These are phyloP conservation scores for Pichia inconspicua DNA, from an alignment of 1,139 yeast genomes.

Conservation along the genomic window DNA sequence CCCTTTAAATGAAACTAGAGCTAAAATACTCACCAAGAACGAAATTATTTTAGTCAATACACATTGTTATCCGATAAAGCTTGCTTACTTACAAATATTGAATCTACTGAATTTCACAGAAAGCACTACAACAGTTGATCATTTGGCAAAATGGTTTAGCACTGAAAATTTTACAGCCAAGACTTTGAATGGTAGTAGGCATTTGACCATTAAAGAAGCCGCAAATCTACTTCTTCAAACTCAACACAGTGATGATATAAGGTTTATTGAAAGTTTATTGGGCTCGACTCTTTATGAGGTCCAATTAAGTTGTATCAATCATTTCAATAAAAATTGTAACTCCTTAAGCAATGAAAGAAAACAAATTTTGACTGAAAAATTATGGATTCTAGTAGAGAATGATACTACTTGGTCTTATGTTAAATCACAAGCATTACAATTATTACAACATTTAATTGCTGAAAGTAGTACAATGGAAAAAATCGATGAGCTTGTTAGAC, in stretches of 20 bases:
- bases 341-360: constrained; percentile 2
- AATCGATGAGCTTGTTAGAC: not conserved
- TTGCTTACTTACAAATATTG: constrained; percentile 19
- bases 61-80: constrained; percentile 12
- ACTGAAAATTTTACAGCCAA: constrained; percentile 12
- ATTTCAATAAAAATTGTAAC: constrained; percentile 16
- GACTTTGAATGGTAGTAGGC: constrained; percentile 39
- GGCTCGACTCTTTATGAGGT: constrained; percentile 40
- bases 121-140: not conserved
- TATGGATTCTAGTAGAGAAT: constrained; percentile 28
- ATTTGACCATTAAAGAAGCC: constrained; percentile 34
- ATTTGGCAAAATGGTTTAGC: constrained; percentile 24
- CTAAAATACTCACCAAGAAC: constrained; percentile 1
- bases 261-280: constrained; percentile 20
- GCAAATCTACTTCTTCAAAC: constrained; percentile 26
- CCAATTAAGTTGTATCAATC: constrained; percentile 37
- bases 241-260: constrained; percentile 8
- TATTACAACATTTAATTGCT: constrained; percentile 29
- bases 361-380: constrained; percentile 4
- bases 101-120: not conserved
- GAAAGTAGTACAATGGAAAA: not conserved
- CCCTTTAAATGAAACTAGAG: constrained; percentile 2
- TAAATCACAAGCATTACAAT: constrained; percentile 35
- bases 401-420: constrained; percentile 35
- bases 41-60: constrained; percentile 2